Evolutionary conservation across 139 green algal species (phyloP).

Genomic region (Monoraphidium neglectum): DNA sequence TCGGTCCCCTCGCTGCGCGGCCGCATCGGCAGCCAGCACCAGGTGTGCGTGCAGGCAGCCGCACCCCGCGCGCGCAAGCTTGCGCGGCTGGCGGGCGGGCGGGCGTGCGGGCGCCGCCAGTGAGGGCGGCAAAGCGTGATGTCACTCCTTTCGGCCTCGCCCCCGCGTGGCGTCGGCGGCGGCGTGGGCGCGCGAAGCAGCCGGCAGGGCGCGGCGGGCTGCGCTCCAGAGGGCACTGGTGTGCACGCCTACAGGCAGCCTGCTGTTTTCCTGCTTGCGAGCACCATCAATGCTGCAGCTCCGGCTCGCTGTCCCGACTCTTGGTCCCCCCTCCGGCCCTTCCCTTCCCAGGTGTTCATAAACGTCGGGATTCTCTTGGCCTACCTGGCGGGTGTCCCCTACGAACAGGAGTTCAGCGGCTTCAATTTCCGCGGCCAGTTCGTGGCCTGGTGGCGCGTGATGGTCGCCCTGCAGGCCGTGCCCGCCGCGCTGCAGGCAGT

Average conservation of each 20-base stretch:
- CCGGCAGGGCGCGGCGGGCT: background rate
- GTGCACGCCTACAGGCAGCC: background rate
- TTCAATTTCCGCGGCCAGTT: constrained; percentile 14
- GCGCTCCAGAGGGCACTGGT: background rate
- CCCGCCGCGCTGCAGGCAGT: constrained; percentile 18
- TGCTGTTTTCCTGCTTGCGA: background rate
- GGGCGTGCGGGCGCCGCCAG: background rate
- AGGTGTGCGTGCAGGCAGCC: background rate
- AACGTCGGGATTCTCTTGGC: constrained; percentile 74
- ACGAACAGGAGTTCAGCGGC: constrained; percentile 23
- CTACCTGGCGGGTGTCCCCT: constrained; percentile 57
- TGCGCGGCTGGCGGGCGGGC: background rate
- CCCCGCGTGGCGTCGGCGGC: no score
- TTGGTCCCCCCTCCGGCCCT: background rate
- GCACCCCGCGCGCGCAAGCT: background rate
- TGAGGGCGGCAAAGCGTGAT: no score
- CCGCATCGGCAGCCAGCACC: constrained; percentile 17
- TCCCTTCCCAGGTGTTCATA: constrained; percentile 57
- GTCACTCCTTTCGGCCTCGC: no score
- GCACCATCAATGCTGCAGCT: background rate
- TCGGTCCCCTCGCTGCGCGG: constrained; percentile 13
- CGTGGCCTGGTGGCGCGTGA: constrained; percentile 55
- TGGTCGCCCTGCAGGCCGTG: constrained; percentile 42
- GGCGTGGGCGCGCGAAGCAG: background rate
- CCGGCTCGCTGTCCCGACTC: background rate